phyloP scores from a whole-genome alignment of 2,329 filamentous ascomycete genomes.

The Diaporthe vexans region DNA sequence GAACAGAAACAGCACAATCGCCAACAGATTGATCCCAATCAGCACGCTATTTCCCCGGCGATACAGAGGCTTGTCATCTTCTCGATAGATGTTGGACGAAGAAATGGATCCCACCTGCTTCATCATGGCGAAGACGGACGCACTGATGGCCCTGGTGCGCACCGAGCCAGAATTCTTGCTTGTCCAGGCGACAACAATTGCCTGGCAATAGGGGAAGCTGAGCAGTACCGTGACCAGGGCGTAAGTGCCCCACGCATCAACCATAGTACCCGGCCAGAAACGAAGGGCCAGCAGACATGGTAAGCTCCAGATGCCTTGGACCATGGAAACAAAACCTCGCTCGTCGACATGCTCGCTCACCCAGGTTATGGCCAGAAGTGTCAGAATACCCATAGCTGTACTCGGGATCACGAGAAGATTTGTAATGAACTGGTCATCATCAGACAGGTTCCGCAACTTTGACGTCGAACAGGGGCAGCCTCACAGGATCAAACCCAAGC shows the following conservation, averaged over 20 bases:
- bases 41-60: slow-evolving; percentile 67
- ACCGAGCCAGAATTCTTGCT: slow-evolving; percentile 74
- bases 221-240: slow-evolving; percentile 63
- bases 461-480: background rate
- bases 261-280: slow-evolving; percentile 58
- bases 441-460: background rate
- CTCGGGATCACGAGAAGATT: slow-evolving; percentile 69
- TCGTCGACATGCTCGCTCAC: slow-evolving; percentile 65
- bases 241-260: slow-evolving; percentile 65
- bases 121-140: slow-evolving; percentile 68
- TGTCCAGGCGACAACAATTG: slow-evolving; percentile 71
- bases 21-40: slow-evolving; percentile 63
- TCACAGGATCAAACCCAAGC: slow-evolving; percentile 61
- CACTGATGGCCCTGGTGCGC: slow-evolving; percentile 69
- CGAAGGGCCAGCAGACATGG: slow-evolving; percentile 66
- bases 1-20: slow-evolving; percentile 63
- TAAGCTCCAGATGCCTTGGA: slow-evolving; percentile 67
- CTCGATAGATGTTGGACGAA: slow-evolving; percentile 63
- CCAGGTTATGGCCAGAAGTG: slow-evolving; percentile 64
- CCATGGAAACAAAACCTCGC: slow-evolving; percentile 59
- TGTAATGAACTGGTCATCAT: slow-evolving; percentile 57
- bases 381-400: slow-evolving; percentile 64
- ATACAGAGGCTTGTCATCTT: slow-evolving; percentile 68
- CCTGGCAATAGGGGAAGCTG: slow-evolving; percentile 70
- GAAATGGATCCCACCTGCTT: background rate